Percentiles rank a stretch among this genome's conserved stretches.
These are phyloP conservation scores for Mitragyna speciosa DNA, from an alignment of 257 asterid genomes.

Conservation along the genomic window DNA sequence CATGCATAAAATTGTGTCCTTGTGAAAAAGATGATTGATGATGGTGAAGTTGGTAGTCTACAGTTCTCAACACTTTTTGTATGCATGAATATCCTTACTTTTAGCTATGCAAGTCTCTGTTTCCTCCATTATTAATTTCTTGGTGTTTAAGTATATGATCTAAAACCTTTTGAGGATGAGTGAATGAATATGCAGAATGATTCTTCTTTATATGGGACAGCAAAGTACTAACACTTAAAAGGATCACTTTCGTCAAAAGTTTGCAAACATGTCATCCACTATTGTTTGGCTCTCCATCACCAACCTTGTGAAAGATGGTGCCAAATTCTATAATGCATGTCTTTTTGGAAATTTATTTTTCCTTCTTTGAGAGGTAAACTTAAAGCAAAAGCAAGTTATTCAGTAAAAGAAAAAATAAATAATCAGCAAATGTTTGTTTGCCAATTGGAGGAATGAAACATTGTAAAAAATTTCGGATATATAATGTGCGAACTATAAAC, in stretches of 20 bases:
- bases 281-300: not conserved
- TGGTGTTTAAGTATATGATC: conserved; percentile 20
- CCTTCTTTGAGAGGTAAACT: not conserved
- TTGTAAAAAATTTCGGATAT: too few species aligned
- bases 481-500: not conserved
- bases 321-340: not conserved
- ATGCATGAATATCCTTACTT: not conserved
- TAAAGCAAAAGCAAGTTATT: not conserved
- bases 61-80: not conserved
- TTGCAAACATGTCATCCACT: conserved; percentile 27
- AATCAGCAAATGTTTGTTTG: not conserved
- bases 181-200: conserved; percentile 31
- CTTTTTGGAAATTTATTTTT: not conserved
- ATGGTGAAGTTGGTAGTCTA: not conserved
- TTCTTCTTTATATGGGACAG: conserved; percentile 20
- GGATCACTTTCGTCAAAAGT: conserved; percentile 21
- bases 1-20: not conserved
- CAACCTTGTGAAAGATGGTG: not conserved
- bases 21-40: conserved; percentile 19
- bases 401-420: too few species aligned
- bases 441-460: not conserved
- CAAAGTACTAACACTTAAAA: conserved; percentile 5
- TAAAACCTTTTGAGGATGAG: not conserved
- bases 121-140: conserved; percentile 12
- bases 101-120: not conserved